phyloP scores from a whole-genome alignment of 2,329 filamentous ascomycete genomes.

The Harringtonia lauricola region DNA sequence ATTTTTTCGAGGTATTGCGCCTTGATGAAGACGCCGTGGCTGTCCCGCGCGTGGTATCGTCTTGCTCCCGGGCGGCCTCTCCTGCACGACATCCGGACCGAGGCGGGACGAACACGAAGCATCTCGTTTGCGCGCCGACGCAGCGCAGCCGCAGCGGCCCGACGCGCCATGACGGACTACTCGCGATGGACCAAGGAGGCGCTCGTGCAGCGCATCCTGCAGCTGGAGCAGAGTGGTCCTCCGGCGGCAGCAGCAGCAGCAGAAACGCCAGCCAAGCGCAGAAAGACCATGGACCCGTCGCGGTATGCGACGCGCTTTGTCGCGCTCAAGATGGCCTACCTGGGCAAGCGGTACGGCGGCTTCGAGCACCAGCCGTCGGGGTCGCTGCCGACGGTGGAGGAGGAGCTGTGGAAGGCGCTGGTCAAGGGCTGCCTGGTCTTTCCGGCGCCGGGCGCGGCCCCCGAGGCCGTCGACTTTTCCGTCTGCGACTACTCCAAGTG shows the following conservation, averaged over 20 bases:
- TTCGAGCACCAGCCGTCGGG: slow-evolving; percentile 77
- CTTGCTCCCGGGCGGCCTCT: too few relatives aligned
- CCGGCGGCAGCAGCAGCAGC: neutral
- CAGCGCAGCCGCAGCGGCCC: too few relatives aligned
- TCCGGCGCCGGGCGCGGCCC: slow-evolving; percentile 36
- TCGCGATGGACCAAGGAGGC: slow-evolving; percentile 14
- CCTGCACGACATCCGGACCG: too few relatives aligned
- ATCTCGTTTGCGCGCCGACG: too few relatives aligned
- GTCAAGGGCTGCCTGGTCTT: slow-evolving; percentile 74
- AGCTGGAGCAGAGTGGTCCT: slow-evolving; percentile 9
- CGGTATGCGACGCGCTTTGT: slow-evolving; percentile 77
- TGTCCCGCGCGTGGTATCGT: too few relatives aligned
- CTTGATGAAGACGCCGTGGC: too few relatives aligned
- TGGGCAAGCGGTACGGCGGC: slow-evolving; percentile 84
- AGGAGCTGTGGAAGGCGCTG: slow-evolving; percentile 86
- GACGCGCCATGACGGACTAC: slow-evolving; percentile 11
- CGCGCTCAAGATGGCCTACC: slow-evolving; percentile 86
- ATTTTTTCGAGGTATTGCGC: slow-evolving; percentile 19
- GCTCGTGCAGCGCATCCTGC: slow-evolving; percentile 23
- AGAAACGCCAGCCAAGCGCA: neutral
- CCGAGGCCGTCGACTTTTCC: slow-evolving; percentile 62
- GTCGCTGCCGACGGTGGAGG: slow-evolving; percentile 72
- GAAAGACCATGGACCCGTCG: slow-evolving; percentile 53
- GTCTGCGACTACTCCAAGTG: slow-evolving; percentile 91
- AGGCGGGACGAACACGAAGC: too few relatives aligned